Base-by-base conservation (phyloP, 768 basidiomycete species). In the Tulasnella sp. region DNA sequence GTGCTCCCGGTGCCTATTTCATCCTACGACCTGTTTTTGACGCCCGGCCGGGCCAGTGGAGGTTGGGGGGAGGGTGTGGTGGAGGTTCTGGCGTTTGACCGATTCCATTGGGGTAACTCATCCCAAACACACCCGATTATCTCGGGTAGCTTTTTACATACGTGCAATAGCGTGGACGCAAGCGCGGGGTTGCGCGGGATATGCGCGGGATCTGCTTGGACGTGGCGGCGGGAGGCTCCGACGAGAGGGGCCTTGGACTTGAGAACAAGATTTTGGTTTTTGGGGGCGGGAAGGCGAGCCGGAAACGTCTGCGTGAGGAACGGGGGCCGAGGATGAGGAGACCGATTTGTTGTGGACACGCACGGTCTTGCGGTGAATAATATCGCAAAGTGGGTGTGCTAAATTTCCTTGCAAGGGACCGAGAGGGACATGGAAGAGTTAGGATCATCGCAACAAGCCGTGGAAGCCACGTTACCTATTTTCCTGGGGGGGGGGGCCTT, bases 391-490 rank as follows among this genome's bases (percentile, higher is more conserved):
- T 16, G 12, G 41, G 74, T 8, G 12, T 22, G 22, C 18, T 46
- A 46, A 46, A 46, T 46, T 54, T 7, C 24, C 6, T 42, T 42
- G 74, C 74, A 75, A 75, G 74, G 74, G 74, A 75, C 74, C 74
- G 74, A 75, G 74, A 42, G 46, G 72, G 24, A 34, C 34, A 37
- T 73, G 72, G 72, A 73, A 73, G 42, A 42, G 73, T 16, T 64
- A 34, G 60, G 60, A 64, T 64, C 60, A 69, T 34, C 31, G 64
- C 64, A 69, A 69, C 64, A 69, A 75, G 11, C 74, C 74, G 74
- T 75, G 74, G 74, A 75, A 75, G 74, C 74, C 74, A 75, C 74
- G 74, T 44, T 75, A 75, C 24, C 41, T n/a, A 41, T 11, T 40
- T 48, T 41, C 31, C 41, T 40, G 69, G 24, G 69, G 28, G 46